A percentile compares a stretch with the other conserved stretches of the same genome.
Evolutionary conservation across 2,329 filamentous ascomycete species (phyloP).

Genomic region (Xylariaceae sp.): DNA sequence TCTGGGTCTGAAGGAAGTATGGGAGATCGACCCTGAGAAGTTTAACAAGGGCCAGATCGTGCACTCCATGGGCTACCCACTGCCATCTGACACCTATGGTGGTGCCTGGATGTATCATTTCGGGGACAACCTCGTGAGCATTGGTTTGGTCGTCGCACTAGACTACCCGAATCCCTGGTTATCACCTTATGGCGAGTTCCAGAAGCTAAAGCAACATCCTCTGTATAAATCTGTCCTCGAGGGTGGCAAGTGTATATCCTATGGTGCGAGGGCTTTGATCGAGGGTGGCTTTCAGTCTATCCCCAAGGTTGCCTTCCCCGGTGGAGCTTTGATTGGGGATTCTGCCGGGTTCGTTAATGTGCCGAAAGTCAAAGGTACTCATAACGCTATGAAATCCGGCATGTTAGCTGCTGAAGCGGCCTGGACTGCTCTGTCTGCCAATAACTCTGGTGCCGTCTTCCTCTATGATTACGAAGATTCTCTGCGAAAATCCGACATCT

Average conservation of each 20-base stretch:
- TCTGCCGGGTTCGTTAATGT: constrained; percentile 96
- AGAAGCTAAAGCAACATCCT: constrained; percentile 98
- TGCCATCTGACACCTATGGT: constrained; percentile 85
- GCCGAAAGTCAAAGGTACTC: constrained; percentile 96
- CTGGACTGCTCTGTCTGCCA: constrained; percentile 62
- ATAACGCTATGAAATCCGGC: constrained; percentile 95
- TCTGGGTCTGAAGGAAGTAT: constrained; percentile 91
- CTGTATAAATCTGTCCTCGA: constrained; percentile 81
- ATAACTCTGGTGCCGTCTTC: constrained; percentile 68
- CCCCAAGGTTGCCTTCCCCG: constrained; percentile 92
- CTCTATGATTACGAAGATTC: constrained; percentile 90
- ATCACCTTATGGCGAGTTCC: constrained; percentile 92
- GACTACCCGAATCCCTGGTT: constrained; percentile 97
- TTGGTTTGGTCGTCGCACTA: constrained; percentile 86
- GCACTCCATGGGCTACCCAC: constrained; percentile 89
- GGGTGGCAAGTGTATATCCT: constrained; percentile 95
- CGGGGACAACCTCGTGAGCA: constrained; percentile 88
- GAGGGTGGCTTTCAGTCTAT: constrained; percentile 98
- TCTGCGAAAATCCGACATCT: constrained; percentile 79
- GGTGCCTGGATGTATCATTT: constrained; percentile 99
- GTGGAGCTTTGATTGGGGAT: constrained; percentile 91
- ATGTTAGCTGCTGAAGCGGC: constrained; percentile 94
- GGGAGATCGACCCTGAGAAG: constrained; percentile 91
- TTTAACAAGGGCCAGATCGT: constrained; percentile 80
- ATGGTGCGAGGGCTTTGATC: constrained; percentile 83